Percentiles rank a stretch among this genome's conserved stretches.
phyloP scores from a whole-genome alignment of 139 green algal genomes.

The Coelastrella sp. region DNA sequence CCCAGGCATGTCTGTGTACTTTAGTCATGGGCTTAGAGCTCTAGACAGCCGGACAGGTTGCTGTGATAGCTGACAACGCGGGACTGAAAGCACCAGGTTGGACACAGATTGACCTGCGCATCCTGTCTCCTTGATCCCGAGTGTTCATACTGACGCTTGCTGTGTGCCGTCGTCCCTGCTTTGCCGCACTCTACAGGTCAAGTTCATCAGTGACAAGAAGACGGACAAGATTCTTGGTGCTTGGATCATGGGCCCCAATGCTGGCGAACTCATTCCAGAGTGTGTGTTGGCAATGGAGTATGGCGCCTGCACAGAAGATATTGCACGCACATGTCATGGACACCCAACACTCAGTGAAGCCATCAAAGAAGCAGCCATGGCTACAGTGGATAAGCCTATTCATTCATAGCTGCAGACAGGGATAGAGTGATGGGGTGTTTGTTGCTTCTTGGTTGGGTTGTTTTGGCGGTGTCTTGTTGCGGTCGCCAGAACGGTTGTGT shows the following conservation, averaged over 20 bases:
- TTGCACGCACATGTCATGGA: conserved; percentile 97
- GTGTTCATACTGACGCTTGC: too few relatives aligned
- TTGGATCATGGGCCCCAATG: conserved; percentile 96
- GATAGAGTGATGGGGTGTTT: too few relatives aligned
- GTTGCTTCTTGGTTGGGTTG: too few relatives aligned
- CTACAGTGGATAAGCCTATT: conserved; percentile 91
- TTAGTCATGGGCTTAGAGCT: too few relatives aligned
- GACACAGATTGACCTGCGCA: too few relatives aligned
- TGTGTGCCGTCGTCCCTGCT: background rate
- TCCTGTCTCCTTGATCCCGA: too few relatives aligned
- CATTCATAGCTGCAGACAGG: conserved; percentile 75
- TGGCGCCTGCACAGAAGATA: conserved; percentile 83
- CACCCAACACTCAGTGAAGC: conserved; percentile 98
- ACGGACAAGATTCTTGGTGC: conserved; percentile 98
- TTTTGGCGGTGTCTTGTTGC: too few relatives aligned
- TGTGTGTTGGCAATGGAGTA: conserved; percentile 96
- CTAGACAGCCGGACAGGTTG: too few relatives aligned
- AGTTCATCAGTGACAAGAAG: conserved; percentile 92
- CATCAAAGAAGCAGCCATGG: conserved; percentile 97
- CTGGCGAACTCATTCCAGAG: conserved; percentile 93
- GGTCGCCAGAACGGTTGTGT: too few relatives aligned
- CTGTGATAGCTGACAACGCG: too few relatives aligned
- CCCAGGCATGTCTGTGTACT: too few relatives aligned
- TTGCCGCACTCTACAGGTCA: conserved; percentile 76
- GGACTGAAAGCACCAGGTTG: too few relatives aligned